phyloP scores from a whole-genome alignment of 129 eudicot species.

The Flaveria bidentis region DNA sequence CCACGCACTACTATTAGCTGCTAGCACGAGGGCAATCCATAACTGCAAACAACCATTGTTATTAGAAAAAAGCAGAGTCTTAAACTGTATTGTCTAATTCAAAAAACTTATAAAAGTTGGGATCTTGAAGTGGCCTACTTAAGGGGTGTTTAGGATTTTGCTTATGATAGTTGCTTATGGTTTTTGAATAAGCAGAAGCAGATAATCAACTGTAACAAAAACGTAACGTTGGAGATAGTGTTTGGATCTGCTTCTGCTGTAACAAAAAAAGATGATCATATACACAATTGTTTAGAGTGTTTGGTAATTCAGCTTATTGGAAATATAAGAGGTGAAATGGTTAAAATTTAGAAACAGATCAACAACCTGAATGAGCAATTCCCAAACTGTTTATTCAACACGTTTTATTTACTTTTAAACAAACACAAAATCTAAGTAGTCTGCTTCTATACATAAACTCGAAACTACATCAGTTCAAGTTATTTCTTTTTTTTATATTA shows the following conservation, averaged over 20 bases:
- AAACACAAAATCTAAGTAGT: too few species aligned
- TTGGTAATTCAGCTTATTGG: not conserved
- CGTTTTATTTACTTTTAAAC: too few species aligned
- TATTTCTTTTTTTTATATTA: too few species aligned
- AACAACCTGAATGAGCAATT: not conserved
- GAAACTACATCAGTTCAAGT: too few species aligned
- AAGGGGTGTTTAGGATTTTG: not conserved
- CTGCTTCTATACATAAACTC: too few species aligned
- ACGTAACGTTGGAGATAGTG: not conserved
- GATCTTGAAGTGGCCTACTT: not conserved
- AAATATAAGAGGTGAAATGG: not conserved
- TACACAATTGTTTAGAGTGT: not conserved
- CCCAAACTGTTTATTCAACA: not conserved
- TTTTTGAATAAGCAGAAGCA: not conserved
- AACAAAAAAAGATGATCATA: not conserved
- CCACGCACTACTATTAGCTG: constrained; percentile 89
- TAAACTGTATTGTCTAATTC: not conserved
- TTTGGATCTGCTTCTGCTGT: not conserved
- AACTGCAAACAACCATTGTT: constrained; percentile 43
- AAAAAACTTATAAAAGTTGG: not conserved
- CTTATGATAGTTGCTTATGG: not conserved
- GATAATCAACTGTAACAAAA: not conserved
- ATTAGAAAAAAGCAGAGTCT: not conserved
- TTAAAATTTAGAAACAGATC: not conserved
- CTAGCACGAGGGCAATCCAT: constrained; percentile 80